Evolutionary conservation across 495 filamentous ascomycete genomes (phyloP), one percentile per base, ranked within the genome.

Genomic region (Barbatosphaeria neglecta): DNA sequence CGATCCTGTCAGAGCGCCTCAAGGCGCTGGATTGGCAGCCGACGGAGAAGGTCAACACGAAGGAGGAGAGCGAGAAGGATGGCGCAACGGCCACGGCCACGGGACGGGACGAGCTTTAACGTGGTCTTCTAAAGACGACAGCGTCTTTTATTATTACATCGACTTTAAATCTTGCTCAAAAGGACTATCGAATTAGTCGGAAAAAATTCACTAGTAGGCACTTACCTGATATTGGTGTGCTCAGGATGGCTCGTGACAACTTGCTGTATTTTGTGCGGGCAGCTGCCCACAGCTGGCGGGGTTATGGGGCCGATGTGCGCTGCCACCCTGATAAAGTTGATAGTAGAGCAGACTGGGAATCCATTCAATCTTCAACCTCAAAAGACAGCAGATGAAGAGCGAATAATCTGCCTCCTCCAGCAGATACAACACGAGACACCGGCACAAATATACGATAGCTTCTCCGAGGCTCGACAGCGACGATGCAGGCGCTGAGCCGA

Each of bases 1-100:
- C 92, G 1, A 97, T 97, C 52, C 75, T 98, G 45, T 82, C 89
- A 7, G 93, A 98, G 74, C 78, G 92, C 51, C 70, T 98, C 53
- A 86, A 82, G 67, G 92, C 90, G 0, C 72, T 98, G 24, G 82
- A 85, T 49, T 97, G 89, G 89, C 59, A 62, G 31, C 52, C 69
- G 35, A 72, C 64, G 13, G 55, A 57, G 48, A 75, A 72, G 53
- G 68, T 72, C 19, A 61, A 62, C 15, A 53, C 45, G n/a, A 65
- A 72, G 53, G 57, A 56, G 43, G 47, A 54, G n/a, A 65, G 55
- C 8, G 54, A 49, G 19, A 55, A 60, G 47, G 58, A 61, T 23
- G 63, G 64, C 42, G 63, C 52, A 11, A 31, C 50, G 25, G 62
- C 59, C 5, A 58, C 46, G 7, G 49, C 64, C 15, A 64, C 57